phyloP scores from a whole-genome alignment of 768 basidiomycete genomes.

The Hemileccinum rubropunctum region DNA sequence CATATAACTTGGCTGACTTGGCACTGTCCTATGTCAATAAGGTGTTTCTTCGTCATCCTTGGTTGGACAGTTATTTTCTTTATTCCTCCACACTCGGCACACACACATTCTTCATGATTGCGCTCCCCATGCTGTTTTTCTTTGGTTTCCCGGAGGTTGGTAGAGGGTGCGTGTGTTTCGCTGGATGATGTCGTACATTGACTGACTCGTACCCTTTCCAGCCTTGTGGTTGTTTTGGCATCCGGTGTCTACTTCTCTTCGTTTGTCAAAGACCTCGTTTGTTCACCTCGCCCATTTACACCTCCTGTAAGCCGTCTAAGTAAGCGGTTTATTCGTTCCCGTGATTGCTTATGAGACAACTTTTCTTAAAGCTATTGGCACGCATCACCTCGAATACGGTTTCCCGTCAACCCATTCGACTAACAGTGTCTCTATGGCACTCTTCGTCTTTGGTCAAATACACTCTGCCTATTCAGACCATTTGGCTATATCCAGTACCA shows the following conservation, averaged over 20 bases:
- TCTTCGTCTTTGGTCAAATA: constrained; percentile 60
- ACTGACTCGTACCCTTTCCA: constrained; percentile 24
- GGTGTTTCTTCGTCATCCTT: constrained; percentile 58
- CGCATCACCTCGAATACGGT: constrained; percentile 87
- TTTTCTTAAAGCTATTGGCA: constrained; percentile 57
- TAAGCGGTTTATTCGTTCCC: too few species aligned
- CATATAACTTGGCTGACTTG: constrained; percentile 6
- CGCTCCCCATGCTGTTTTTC: constrained; percentile 84
- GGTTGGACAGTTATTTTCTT: constrained; percentile 79
- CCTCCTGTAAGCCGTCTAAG: too few species aligned
- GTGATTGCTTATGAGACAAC: constrained; percentile 28
- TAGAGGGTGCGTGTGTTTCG: constrained; percentile 54
- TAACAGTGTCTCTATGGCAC: constrained; percentile 89
- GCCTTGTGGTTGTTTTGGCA: constrained; percentile 66
- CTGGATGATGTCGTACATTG: not conserved
- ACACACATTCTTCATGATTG: constrained; percentile 92
- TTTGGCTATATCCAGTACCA: constrained; percentile 41
- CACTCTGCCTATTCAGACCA: constrained; percentile 45
- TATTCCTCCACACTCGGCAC: constrained; percentile 79
- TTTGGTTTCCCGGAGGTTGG: constrained; percentile 76
- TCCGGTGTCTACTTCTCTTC: constrained; percentile 86
- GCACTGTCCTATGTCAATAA: constrained; percentile 23
- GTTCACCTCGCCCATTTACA: too few species aligned
- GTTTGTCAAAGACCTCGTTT: constrained; percentile 59
- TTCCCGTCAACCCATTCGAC: constrained; percentile 97